Evolutionary conservation across 2,329 filamentous ascomycete genomes (phyloP).

Genomic region (Gremmenia infestans): DNA sequence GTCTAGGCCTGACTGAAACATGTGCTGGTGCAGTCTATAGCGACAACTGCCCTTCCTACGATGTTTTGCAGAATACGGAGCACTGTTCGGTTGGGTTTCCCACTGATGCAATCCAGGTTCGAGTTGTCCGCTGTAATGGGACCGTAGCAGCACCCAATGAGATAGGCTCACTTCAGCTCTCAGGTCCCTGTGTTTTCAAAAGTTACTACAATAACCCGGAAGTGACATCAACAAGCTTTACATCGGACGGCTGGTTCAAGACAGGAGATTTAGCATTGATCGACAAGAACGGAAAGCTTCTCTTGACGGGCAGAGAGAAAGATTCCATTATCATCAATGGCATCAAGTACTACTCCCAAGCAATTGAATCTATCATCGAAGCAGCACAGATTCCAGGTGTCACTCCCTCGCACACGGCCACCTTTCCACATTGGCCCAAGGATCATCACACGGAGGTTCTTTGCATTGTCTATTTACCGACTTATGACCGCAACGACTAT

Average conservation of each 20-base stretch:
- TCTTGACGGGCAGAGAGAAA: conserved; percentile 36
- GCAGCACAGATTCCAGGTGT: conserved; percentile 27
- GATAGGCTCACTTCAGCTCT: not conserved
- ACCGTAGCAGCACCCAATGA: conserved; percentile 22
- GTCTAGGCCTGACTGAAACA: conserved; percentile 49
- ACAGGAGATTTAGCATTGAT: conserved; percentile 37
- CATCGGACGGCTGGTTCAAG: conserved; percentile 41
- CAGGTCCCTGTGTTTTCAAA: conserved; percentile 52
- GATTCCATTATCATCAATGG: conserved; percentile 45
- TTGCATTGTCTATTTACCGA: conserved; percentile 36
- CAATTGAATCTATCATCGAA: conserved; percentile 38
- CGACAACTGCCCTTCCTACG: conserved; percentile 36
- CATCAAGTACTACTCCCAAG: conserved; percentile 36
- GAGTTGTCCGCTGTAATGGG: conserved; percentile 27
- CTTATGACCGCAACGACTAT: conserved; percentile 24
- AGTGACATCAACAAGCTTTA: conserved; percentile 54
- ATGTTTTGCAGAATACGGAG: conserved; percentile 26
- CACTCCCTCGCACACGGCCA: conserved; percentile 31
- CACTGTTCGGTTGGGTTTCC: conserved; percentile 37
- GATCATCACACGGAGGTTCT: conserved; percentile 36
- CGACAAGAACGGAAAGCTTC: conserved; percentile 33
- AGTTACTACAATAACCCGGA: conserved; percentile 37
- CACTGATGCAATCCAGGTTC: conserved; percentile 37
- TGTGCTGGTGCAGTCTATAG: conserved; percentile 44
- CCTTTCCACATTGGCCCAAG: conserved; percentile 35